Conservation (phyloP, 345 rosid genomes). For the Aquilaria sinensis region DNA sequence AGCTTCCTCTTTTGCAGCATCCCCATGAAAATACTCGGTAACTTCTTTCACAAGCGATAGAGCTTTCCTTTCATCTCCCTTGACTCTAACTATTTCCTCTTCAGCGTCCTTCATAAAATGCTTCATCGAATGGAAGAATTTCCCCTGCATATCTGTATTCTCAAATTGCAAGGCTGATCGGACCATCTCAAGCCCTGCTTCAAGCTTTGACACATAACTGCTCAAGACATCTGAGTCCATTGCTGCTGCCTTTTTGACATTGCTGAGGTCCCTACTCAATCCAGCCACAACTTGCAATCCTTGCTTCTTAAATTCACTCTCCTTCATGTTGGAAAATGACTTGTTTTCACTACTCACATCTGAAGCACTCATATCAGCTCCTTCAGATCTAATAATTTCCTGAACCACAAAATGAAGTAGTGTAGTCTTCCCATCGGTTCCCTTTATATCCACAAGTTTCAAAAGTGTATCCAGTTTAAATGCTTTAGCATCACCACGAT, state of each 20-base stretch:
- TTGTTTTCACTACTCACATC: constrained; percentile 31
- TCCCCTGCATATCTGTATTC: constrained; percentile 53
- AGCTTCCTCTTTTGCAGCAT: constrained; percentile 84
- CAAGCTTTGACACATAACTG: constrained; percentile 81
- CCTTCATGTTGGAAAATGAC: constrained; percentile 24
- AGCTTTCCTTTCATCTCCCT: constrained; percentile 70
- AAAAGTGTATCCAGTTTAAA: constrained; percentile 97
- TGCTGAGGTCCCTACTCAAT: constrained; percentile 71
- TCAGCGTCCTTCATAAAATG: constrained; percentile 71
- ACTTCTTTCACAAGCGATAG: constrained; percentile 77
- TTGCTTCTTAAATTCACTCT: constrained; percentile 73
- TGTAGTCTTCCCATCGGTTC: constrained; percentile 94
- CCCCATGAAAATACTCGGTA: constrained; percentile 91
- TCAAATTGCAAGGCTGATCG: constrained; percentile 61
- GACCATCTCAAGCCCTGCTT: constrained; percentile 77
- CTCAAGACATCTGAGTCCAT: constrained; percentile 94
- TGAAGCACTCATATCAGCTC: constrained; percentile 28
- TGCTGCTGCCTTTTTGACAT: constrained; percentile 90
- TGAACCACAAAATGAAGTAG: constrained; percentile 97
- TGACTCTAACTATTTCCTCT: constrained; percentile 62
- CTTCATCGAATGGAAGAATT: constrained; percentile 68
- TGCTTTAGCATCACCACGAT: constrained; percentile 93
- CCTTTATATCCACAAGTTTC: constrained; percentile 95
- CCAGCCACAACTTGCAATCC: constrained; percentile 90
- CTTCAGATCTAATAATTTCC: constrained; percentile 88